Percentiles rank a stretch among this genome's conserved stretches.
phyloP scores from a whole-genome alignment of 495 filamentous ascomycete genomes.

The Neurospora pannonica region DNA sequence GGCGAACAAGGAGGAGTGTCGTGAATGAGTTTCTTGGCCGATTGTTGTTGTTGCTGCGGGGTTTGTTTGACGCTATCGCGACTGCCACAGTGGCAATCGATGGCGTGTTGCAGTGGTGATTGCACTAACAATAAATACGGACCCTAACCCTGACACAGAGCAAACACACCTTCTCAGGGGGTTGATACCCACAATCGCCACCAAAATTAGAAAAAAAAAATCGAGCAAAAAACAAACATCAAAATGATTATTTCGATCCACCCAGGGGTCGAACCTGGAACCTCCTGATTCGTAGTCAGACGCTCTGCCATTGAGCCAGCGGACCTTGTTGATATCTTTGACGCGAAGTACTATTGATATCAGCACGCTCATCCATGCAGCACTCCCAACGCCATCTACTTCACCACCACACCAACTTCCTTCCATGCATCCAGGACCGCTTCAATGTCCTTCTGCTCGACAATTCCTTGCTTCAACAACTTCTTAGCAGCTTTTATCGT shows the following conservation, averaged over 20 bases:
- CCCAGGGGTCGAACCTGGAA: neutral
- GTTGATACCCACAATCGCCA: neutral
- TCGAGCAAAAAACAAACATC: neutral
- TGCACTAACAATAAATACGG: neutral
- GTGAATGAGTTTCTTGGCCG: neutral
- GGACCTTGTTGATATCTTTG: neutral
- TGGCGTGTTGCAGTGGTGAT: neutral
- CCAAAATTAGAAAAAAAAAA: neutral
- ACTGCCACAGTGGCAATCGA: neutral
- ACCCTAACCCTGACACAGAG: neutral
- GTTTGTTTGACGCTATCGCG: neutral
- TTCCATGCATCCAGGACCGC: neutral
- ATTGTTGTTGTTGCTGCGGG: neutral
- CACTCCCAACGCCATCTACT: neutral
- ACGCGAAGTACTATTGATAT: neutral
- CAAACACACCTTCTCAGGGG: neutral
- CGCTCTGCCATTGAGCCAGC: neutral
- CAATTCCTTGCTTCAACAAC: neutral
- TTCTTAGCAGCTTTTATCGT: neutral
- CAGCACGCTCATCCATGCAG: accelerated
- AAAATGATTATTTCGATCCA: neutral
- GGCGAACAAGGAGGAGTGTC: neutral
- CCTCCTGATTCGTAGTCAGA: neutral
- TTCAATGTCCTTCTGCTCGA: neutral
- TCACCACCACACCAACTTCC: neutral